Percentiles rank a stretch among this genome's conserved stretches.
phyloP scores from a whole-genome alignment of 106 monocot genomes.

The Dioscorea dumetorum region DNA sequence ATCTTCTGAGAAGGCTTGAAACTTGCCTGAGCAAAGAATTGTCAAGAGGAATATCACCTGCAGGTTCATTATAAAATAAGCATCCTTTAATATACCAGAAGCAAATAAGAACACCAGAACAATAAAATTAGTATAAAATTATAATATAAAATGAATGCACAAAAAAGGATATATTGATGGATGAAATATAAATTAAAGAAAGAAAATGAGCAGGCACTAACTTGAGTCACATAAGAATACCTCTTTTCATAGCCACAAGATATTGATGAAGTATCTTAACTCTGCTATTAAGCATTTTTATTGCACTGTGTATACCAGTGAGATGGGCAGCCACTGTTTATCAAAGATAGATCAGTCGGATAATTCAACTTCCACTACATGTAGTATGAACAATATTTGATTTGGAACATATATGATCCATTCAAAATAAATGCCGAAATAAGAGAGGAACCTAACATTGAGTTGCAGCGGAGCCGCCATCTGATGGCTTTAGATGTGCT shows the following conservation, averaged over 20 bases:
- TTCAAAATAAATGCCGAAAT: background rate
- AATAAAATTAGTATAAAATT: no score
- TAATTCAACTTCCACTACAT: background rate
- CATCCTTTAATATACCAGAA: background rate
- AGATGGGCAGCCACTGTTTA: conserved; percentile 95
- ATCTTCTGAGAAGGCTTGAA: conserved; percentile 89
- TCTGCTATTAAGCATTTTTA: conserved; percentile 99
- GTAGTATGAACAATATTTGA: no score
- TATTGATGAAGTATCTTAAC: conserved; percentile 85
- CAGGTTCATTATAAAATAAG: conserved; percentile 1
- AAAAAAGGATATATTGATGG: no score
- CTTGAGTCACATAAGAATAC: conserved; percentile 14
- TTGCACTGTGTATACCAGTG: conserved; percentile 97
- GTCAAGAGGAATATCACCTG: conserved; percentile 88
- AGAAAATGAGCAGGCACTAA: no score
- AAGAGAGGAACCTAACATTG: conserved; percentile 46
- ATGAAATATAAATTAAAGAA: no score
- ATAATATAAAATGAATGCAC: no score
- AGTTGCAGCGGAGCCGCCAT: conserved; percentile 98
- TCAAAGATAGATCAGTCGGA: conserved; percentile 13
- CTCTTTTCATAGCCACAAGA: conserved; percentile 81
- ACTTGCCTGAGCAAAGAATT: conserved; percentile 98
- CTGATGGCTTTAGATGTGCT: conserved; percentile 97
- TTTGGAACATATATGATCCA: conserved; percentile 2
- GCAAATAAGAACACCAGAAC: background rate